Conservation (phyloP, 1,284 basidiomycete species). For the Phylloporus gajari region DNA sequence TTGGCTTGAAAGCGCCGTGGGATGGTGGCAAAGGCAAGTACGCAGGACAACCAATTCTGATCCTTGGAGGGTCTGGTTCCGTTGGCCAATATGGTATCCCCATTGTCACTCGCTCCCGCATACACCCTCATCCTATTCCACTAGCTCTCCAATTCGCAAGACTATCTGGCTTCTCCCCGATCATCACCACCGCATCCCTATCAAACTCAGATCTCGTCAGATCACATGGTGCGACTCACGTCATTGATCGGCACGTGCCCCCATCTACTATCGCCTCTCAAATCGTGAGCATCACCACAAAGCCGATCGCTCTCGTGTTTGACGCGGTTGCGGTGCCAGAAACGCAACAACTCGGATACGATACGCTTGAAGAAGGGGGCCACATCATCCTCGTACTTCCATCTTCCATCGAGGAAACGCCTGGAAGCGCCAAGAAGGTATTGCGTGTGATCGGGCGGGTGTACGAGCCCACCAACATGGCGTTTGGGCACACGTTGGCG, state of each 20-base stretch:
- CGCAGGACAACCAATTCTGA: slow-evolving; percentile 40
- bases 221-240: slow-evolving; percentile 47
- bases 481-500: slow-evolving; percentile 26
- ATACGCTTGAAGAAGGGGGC: slow-evolving; percentile 33
- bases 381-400: slow-evolving; percentile 19
- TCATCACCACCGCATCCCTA: slow-evolving; percentile 47
- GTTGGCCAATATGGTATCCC: slow-evolving; percentile 49
- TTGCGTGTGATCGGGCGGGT: slow-evolving; percentile 22
- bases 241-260: slow-evolving; percentile 41
- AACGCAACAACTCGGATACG: slow-evolving; percentile 37
- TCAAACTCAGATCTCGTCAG: slow-evolving; percentile 46
- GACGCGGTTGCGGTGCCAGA: slow-evolving; percentile 28
- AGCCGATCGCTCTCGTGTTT: slow-evolving; percentile 26
- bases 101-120: not conserved
- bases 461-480: slow-evolving; percentile 20
- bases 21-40: slow-evolving; percentile 33
- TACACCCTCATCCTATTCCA: too few species aligned
- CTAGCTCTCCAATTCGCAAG: slow-evolving; percentile 49
- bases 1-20: slow-evolving; percentile 37
- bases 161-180: slow-evolving; percentile 44
- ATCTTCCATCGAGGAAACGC: slow-evolving; percentile 17
- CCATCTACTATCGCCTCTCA: slow-evolving; percentile 20
- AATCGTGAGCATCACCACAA: slow-evolving; percentile 21
- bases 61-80: slow-evolving; percentile 50
- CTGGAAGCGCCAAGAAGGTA: slow-evolving; percentile 29